These are phyloP conservation scores for Citrus medica DNA, from an alignment of 345 rosid species.

Conservation along the genomic window DNA sequence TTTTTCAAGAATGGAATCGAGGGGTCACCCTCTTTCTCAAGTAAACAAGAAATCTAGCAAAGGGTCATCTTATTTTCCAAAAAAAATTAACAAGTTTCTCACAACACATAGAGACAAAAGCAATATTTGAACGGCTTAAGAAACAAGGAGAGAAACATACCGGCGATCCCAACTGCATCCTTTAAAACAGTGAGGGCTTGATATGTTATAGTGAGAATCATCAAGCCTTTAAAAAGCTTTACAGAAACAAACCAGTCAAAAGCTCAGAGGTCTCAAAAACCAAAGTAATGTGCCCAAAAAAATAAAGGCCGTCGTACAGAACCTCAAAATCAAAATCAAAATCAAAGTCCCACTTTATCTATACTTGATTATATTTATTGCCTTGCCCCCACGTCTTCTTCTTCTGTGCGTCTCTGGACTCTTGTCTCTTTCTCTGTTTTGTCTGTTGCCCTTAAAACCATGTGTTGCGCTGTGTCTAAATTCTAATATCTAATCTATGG, in stretches of 20 bases:
- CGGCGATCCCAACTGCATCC: slow-evolving; percentile 76
- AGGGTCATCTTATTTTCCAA: not conserved
- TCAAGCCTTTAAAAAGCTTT: slow-evolving; percentile 20
- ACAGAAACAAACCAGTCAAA: too few species aligned
- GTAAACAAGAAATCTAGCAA: not conserved
- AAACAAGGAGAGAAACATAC: slow-evolving; percentile 13
- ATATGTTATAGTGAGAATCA: slow-evolving; percentile 32
- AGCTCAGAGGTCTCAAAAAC: too few species aligned
- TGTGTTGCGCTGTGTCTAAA: not conserved
- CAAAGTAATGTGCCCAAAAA: too few species aligned
- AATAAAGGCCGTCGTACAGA: too few species aligned
- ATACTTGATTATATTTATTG: too few species aligned
- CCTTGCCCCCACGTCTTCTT: too few species aligned
- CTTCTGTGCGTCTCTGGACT: not conserved
- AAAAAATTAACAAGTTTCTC: not conserved
- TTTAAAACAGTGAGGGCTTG: slow-evolving; percentile 27
- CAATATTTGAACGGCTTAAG: not conserved
- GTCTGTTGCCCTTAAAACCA: not conserved
- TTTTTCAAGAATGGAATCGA: not conserved
- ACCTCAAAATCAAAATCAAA: too few species aligned
- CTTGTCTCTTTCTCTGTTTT: not conserved
- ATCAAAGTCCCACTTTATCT: too few species aligned
- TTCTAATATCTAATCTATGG: too few species aligned
- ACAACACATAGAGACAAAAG: not conserved
- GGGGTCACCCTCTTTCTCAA: not conserved